Evolutionary conservation across 768 basidiomycete species (phyloP), one percentile per base, ranked within the genome.

Genomic region (Suillus fuscotomentosus): DNA sequence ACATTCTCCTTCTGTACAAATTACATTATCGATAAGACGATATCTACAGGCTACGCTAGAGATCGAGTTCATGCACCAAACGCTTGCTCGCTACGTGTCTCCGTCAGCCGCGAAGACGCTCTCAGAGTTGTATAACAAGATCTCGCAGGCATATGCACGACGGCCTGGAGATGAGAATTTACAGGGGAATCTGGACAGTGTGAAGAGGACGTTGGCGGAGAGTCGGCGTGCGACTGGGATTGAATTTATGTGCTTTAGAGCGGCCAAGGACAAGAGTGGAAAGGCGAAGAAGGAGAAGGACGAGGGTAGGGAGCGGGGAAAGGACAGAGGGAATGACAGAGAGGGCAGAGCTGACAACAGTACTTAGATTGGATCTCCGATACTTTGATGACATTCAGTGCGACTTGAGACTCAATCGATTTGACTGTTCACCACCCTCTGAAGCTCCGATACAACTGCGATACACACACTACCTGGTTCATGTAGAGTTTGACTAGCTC

Each of bases 41-140:
- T n/a, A 15, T 5, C n/a, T 22, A 31, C 74, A 98, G 95, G 97
- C 97, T 15, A 99, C 97, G 5, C 88, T 99, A 34, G 97, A 99
- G 77, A 97, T 99, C 69, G 97, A 99, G 79, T 99, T 99, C 80
- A 89, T 99, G 83, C 97, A 99, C 76, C 97, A 99, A 79, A 95
- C 93, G 7, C 81, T 99, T 48, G 87, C 89, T 38, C 89, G 92
- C 69, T 96, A 97, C 73, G 91, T 98, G 61, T 91, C 92, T 17
- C 81, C 88, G 1, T 72, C 83, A 8, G 94, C 97, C 15, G 91
- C 91, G 42, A 88, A 88, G 72, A 93, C 88, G 57, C 85, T 99
- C 34, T 91, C 94, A 38, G 92, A 97, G 64, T 83, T 99, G 60
- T 99, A 99, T 79, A 92, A 90, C 73, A 93, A 90, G 70, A 98